phyloP scores from a whole-genome alignment of 2,329 filamentous ascomycete genomes.

The Balansia obtecta region DNA sequence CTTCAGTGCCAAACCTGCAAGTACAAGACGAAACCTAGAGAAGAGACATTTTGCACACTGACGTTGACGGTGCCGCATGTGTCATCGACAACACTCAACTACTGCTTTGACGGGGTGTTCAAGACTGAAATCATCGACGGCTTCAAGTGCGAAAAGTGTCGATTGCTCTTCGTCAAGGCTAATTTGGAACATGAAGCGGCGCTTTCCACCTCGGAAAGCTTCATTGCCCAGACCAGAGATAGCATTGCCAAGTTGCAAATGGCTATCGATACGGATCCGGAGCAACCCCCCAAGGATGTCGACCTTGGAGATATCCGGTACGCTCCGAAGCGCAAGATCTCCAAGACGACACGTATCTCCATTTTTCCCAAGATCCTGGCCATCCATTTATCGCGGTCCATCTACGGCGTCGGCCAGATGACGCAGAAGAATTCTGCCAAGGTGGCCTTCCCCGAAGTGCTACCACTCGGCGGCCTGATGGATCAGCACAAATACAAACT shows the following conservation, averaged over 20 bases:
- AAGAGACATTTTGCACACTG: constrained; percentile 80
- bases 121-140: constrained; percentile 95
- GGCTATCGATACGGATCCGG: constrained; percentile 71
- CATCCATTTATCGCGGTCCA: constrained; percentile 84
- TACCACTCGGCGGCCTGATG: constrained; percentile 70
- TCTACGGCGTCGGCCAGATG: constrained; percentile 64
- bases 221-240: constrained; percentile 36
- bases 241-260: constrained; percentile 54
- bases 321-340: constrained; percentile 73
- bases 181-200: constrained; percentile 47
- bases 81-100: constrained; percentile 65
- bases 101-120: constrained; percentile 86
- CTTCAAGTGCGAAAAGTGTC: constrained; percentile 89
- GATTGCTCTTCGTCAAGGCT: constrained; percentile 66
- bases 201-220: constrained; percentile 38
- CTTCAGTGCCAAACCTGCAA: constrained; percentile 84
- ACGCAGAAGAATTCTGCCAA: constrained; percentile 93
- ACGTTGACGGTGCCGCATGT: constrained; percentile 84
- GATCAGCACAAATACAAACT: constrained; percentile 72
- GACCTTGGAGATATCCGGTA: constrained; percentile 59
- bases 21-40: constrained; percentile 75
- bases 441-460: constrained; percentile 78
- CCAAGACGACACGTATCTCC: constrained; percentile 77
- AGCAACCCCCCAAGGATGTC: constrained; percentile 60
- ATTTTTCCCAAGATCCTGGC: constrained; percentile 81